Percentiles rank a stretch among this genome's conserved stretches.
These are phyloP conservation scores for Trypanosoma lewisi DNA, from an alignment of 208 protist species.

Conservation along the genomic window DNA sequence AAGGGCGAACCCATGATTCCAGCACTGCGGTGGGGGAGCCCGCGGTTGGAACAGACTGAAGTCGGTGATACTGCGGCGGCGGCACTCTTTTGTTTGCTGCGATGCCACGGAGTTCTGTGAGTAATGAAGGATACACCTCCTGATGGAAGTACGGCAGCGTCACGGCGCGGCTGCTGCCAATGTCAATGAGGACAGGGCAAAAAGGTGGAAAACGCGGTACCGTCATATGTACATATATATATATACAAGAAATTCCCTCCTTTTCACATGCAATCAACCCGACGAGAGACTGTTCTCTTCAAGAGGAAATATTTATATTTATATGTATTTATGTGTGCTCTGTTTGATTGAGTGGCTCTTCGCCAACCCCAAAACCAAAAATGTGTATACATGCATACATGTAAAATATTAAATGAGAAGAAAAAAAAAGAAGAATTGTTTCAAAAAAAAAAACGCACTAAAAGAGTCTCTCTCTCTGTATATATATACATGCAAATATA, in stretches of 20 bases:
- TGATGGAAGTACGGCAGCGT: constrained; percentile 24
- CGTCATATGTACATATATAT: neutral
- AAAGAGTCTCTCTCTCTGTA: too few relatives aligned
- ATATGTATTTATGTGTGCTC: neutral
- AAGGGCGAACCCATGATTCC: constrained; percentile 19
- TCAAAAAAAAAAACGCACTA: neutral
- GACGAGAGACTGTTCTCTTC: too few relatives aligned
- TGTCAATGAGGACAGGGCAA: constrained; percentile 25
- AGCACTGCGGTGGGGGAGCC: neutral
- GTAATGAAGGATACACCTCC: constrained; percentile 22
- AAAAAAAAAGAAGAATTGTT: neutral
- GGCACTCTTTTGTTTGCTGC: neutral
- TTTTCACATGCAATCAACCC: too few relatives aligned
- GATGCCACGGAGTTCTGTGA: neutral
- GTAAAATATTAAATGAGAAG: neutral
- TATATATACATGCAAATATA: neutral
- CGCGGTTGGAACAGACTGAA: neutral
- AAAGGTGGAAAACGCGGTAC: neutral
- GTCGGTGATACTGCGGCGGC: too few relatives aligned
- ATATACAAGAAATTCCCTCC: neutral
- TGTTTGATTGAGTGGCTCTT: too few relatives aligned
- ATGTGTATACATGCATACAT: neutral
- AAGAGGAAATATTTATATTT: too few relatives aligned
- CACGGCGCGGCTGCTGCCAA: constrained; percentile 26
- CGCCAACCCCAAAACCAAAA: neutral